These are phyloP conservation scores for Aureobasidium sp. DNA, from an alignment of 2,329 filamentous ascomycete species.

Conservation along the genomic window DNA sequence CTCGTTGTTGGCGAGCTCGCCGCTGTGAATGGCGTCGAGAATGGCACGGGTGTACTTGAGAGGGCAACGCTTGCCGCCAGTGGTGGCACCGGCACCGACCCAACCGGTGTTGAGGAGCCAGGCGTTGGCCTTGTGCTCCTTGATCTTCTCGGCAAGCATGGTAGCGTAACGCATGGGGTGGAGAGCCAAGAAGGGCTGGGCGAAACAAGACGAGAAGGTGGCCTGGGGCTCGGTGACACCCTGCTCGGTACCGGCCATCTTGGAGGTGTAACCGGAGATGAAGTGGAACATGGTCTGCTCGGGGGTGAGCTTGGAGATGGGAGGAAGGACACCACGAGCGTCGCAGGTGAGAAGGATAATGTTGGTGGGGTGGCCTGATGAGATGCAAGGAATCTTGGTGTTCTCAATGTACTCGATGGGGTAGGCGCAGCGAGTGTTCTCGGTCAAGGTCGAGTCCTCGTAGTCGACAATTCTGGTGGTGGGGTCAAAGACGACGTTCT, in stretches of 20 bases:
- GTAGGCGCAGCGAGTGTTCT: constrained; percentile 98
- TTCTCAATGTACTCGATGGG: constrained; percentile 98
- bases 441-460: constrained; percentile 86
- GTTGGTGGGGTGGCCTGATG: constrained; percentile 81
- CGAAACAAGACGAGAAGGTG: constrained; percentile 98
- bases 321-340: constrained; percentile 90
- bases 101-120: constrained; percentile 98
- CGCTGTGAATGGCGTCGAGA: constrained; percentile 94
- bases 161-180: constrained; percentile 98
- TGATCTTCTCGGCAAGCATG: constrained; percentile 98
- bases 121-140: constrained; percentile 87
- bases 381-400: constrained; percentile 95
- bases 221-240: constrained; percentile 95
- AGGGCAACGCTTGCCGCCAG: constrained; percentile 91
- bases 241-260: constrained; percentile 99
- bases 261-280: constrained; percentile 98
- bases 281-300: constrained; percentile 99
- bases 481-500: constrained; percentile 97
- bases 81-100: constrained; percentile 85
- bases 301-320: constrained; percentile 91
- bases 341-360: constrained; percentile 98
- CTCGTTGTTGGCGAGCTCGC: constrained; percentile 84
- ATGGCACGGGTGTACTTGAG: constrained; percentile 98
- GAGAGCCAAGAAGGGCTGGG: constrained; percentile 95
- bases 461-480: constrained; percentile 87